phyloP scores from a whole-genome alignment of 1,284 basidiomycete genomes.

The Sporisorium exsertum region DNA sequence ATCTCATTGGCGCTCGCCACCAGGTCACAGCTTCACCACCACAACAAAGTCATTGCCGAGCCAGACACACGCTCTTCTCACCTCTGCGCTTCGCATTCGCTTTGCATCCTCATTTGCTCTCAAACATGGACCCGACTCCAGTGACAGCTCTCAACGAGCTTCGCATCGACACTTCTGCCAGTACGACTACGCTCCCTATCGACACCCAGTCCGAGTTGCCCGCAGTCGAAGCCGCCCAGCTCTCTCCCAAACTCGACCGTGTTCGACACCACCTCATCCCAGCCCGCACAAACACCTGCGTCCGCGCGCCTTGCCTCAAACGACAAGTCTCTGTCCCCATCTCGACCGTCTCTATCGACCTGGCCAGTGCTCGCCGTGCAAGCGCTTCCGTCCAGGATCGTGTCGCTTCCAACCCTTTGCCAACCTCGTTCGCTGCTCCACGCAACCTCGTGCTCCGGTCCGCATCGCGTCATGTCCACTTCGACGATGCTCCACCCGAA shows the following conservation, averaged over 20 bases:
- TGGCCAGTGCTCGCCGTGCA: constrained; percentile 21
- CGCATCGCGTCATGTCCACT: constrained; percentile 50
- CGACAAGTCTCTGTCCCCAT: constrained; percentile 37
- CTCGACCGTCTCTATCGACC: constrained; percentile 19
- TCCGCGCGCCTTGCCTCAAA: constrained; percentile 53
- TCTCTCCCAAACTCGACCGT: constrained; percentile 40
- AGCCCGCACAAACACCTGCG: constrained; percentile 42
- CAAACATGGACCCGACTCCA: constrained; percentile 8
- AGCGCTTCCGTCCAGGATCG: constrained; percentile 25
- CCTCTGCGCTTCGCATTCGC: neutral
- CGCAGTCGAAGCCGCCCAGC: constrained; percentile 31
- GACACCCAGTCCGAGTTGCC: constrained; percentile 36
- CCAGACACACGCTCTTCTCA: neutral
- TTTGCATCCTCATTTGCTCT: neutral
- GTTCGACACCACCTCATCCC: constrained; percentile 53
- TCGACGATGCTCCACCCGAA: constrained; percentile 54
- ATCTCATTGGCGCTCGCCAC: neutral
- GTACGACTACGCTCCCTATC: neutral
- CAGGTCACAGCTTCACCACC: neutral
- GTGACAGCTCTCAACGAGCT: constrained; percentile 23
- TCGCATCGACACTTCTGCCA: constrained; percentile 27
- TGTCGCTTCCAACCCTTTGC: constrained; percentile 31
- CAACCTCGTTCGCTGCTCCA: constrained; percentile 33
- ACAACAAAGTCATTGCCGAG: neutral
- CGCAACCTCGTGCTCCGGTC: constrained; percentile 23